A percentile compares a stretch with the other conserved stretches of the same genome.
Conservation (phyloP, 345 rosid species). For the Cardamine chenopodiifolia region DNA sequence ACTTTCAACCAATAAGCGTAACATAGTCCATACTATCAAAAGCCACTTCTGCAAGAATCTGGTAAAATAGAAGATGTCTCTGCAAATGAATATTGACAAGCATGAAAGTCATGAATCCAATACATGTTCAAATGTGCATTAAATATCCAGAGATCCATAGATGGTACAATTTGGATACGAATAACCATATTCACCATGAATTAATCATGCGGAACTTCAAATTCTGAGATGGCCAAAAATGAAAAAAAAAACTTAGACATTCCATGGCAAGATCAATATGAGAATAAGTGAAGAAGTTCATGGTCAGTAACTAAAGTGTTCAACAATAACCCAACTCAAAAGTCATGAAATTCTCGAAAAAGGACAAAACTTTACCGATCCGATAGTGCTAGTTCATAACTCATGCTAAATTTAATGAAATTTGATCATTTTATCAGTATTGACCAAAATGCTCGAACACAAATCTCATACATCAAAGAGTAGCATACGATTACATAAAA, state of each 20-base stretch:
- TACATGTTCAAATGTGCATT: not conserved
- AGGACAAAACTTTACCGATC: slow-evolving; percentile 7
- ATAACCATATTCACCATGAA: too few species aligned
- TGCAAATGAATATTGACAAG: not conserved
- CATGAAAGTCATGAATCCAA: slow-evolving; percentile 14
- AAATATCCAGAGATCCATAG: not conserved
- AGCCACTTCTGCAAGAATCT: not conserved
- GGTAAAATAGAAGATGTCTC: not conserved
- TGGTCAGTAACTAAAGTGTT: too few species aligned
- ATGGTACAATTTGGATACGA: too few species aligned
- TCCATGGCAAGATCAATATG: too few species aligned
- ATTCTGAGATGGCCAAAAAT: too few species aligned
- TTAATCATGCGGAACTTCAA: too few species aligned
- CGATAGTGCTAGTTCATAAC: not conserved
- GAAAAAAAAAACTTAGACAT: too few species aligned
- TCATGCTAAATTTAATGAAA: not conserved
- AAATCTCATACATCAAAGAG: not conserved
- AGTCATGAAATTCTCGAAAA: not conserved
- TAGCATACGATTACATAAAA: not conserved
- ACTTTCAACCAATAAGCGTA: not conserved
- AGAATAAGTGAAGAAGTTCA: too few species aligned
- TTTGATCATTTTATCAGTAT: not conserved
- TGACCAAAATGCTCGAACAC: slow-evolving; percentile 18
- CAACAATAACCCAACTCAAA: too few species aligned
- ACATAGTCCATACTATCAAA: not conserved